phyloP scores from a whole-genome alignment of 2,329 filamentous ascomycete genomes.

The Cladophialophora carrionii region DNA sequence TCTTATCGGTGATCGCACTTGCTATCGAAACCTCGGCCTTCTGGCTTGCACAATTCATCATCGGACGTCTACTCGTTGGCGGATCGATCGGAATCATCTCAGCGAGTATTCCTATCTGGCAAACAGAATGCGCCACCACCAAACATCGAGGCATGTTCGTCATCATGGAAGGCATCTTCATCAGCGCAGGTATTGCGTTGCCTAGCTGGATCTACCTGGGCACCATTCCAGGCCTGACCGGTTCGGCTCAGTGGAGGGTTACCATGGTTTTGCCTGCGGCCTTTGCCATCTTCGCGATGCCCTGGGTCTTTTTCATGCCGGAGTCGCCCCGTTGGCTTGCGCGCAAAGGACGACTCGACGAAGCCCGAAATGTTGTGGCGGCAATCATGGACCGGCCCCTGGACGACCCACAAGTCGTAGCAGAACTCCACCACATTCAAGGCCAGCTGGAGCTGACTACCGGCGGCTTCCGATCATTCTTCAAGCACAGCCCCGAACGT shows the following conservation, averaged over 20 bases:
- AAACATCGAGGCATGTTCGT: conserved; percentile 11
- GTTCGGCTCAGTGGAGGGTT: conserved; percentile 11
- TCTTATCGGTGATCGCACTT: conserved; percentile 44
- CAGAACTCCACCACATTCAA: conserved; percentile 14
- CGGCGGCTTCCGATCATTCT: conserved; percentile 11
- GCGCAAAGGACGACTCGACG: conserved; percentile 57
- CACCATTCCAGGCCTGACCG: conserved; percentile 1
- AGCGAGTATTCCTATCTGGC: conserved; percentile 57
- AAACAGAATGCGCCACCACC: conserved; percentile 36
- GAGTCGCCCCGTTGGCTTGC: conserved; percentile 64
- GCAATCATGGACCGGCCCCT: conserved; percentile 10
- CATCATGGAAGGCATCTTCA: conserved; percentile 15
- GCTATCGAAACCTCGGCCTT: conserved; percentile 55
- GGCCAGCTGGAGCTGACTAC: conserved; percentile 3
- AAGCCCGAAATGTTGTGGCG: conserved; percentile 53
- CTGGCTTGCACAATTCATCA: conserved; percentile 54
- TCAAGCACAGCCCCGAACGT: conserved; percentile 11
- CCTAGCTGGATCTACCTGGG: conserved; percentile 13
- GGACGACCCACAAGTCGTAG: background rate
- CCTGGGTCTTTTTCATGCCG: conserved; percentile 55
- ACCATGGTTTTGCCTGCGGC: conserved; percentile 10
- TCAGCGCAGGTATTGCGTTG: conserved; percentile 8
- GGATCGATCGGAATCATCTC: conserved; percentile 59
- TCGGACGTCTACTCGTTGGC: conserved; percentile 57
- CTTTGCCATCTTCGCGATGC: conserved; percentile 35